Base-by-base conservation (phyloP, 1,284 basidiomycete genomes). In the Cutaneotrichosporon curvatum region DNA sequence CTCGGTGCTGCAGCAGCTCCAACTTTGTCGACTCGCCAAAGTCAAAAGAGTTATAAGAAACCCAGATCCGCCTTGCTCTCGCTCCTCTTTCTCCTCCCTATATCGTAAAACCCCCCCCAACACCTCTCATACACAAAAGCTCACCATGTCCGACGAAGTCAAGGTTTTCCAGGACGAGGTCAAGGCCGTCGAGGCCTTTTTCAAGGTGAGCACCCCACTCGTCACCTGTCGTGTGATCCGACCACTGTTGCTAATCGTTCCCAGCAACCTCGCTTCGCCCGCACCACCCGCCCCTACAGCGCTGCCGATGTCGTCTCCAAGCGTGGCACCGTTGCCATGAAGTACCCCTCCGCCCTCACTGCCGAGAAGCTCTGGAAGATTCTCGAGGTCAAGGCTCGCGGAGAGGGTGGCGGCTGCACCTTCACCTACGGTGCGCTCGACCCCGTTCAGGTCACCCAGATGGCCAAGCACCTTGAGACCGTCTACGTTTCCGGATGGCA, bases 401-500 rank as follows among this genome's bases (percentile, higher is more conserved):
- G 69, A n/a, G 66, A 70, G 53, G 69, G 68, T 19, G 69, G 67
- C 35, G 68, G 68, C 15, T 65, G 60, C 51, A 63, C 65, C 16
- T 59, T 63, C 37, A 73, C 94, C 56, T 98, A 97, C 70, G 94
- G 94, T 76, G 92, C 92, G 25, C 82, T 98, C 55, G 95, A 98
- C 73, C 90, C 92, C 2, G 91, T 98, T 12, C 94, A 98, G 75
- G 79, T 80, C 35, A 79, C 90, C 0, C 94, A 99, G 72, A 96
- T 97, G 91, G 95, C 91, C 8, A 80, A 80, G 61, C 81, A 91
- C 71, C 88, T 95, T 63, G 89, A 97, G 66, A 85, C 89, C 19
- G 85, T 97, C 40, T 98, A 98, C 68, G 79, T 99, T 21, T 95
- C 89, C 33, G 94, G 94, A 21, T 99, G 94, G 92, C 88, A 79